Evolutionary conservation across 164 flowering plant species (phyloP).

Genomic region (Sextonia rubra): DNA sequence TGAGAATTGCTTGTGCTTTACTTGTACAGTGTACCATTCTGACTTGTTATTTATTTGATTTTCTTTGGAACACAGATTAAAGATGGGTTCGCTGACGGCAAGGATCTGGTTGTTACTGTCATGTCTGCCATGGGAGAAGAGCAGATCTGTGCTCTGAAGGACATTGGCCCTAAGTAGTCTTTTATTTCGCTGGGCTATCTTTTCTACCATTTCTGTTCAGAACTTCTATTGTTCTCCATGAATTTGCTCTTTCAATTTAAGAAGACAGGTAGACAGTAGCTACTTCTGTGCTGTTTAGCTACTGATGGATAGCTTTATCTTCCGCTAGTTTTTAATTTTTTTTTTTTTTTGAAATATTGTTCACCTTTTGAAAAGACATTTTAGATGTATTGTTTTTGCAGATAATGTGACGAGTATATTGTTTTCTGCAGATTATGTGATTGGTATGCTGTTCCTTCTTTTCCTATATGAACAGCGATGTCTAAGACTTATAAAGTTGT

Average conservation of each 20-base stretch:
- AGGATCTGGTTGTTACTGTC: slow-evolving; percentile 39
- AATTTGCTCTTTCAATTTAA: background rate
- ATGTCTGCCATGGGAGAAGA: slow-evolving; percentile 50
- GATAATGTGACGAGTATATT: too few relatives aligned
- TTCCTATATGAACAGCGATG: background rate
- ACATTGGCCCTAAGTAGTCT: slow-evolving; percentile 32
- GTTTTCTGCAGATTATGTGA: background rate
- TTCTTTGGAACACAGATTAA: slow-evolving; percentile 7
- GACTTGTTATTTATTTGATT: background rate
- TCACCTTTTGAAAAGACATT: too few relatives aligned
- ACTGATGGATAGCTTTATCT: background rate
- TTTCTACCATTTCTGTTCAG: too few relatives aligned
- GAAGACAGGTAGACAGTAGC: background rate
- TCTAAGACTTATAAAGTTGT: too few relatives aligned
- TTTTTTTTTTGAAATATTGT: too few relatives aligned
- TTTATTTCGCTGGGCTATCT: background rate
- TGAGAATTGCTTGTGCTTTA: too few relatives aligned
- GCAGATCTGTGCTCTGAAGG: slow-evolving; percentile 45
- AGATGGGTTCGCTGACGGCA: slow-evolving; percentile 37
- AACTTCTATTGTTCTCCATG: background rate
- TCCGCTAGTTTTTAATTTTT: background rate
- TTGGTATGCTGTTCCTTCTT: background rate
- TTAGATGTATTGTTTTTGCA: too few relatives aligned
- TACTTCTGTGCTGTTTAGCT: background rate
- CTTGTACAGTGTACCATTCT: background rate